Conservation (phyloP, 2,329 filamentous ascomycete species). For the Orbilia ellipsospora region DNA sequence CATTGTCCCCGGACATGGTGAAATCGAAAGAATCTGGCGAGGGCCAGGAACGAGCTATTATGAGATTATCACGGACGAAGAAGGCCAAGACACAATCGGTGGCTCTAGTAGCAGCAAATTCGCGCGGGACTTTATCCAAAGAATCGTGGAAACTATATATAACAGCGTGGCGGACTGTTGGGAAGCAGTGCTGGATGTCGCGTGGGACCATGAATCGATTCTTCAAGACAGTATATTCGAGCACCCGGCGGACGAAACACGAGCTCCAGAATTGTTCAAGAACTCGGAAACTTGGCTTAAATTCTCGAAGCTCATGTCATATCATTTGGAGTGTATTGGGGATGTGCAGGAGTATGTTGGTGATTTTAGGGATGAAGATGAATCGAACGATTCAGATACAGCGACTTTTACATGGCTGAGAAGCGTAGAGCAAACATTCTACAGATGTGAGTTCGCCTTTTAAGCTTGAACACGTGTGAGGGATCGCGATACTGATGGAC, state of each 20-base stretch:
- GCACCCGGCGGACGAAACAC: slow-evolving; percentile 67
- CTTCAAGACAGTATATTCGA: slow-evolving; percentile 68
- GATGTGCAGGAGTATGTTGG: slow-evolving; percentile 54
- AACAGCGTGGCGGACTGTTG: slow-evolving; percentile 65
- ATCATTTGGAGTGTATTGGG: slow-evolving; percentile 63
- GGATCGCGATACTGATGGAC: slow-evolving; percentile 63
- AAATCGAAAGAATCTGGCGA: slow-evolving; percentile 68
- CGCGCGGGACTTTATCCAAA: slow-evolving; percentile 59
- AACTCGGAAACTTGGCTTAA: slow-evolving; percentile 68
- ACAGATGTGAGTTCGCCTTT: slow-evolving; percentile 18
- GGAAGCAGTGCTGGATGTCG: slow-evolving; percentile 65
- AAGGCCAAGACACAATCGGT: slow-evolving; percentile 65
- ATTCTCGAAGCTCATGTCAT: slow-evolving; percentile 67
- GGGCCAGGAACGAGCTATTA: slow-evolving; percentile 66
- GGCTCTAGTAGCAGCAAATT: slow-evolving; percentile 57
- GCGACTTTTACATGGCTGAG: slow-evolving; percentile 46
- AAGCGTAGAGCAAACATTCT: slow-evolving; percentile 48
- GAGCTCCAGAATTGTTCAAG: slow-evolving; percentile 67
- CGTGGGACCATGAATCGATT: slow-evolving; percentile 66
- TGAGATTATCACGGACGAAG: slow-evolving; percentile 63
- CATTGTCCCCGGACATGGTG: slow-evolving; percentile 66
- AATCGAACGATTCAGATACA: slow-evolving; percentile 51
- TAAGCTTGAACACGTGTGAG: neutral
- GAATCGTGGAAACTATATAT: slow-evolving; percentile 63
- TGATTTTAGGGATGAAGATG: slow-evolving; percentile 52